A percentile compares a stretch with the other conserved stretches of the same genome.
These are phyloP conservation scores for Cladophialophora exuberans DNA, from an alignment of 2,329 filamentous ascomycete genomes.

Conservation along the genomic window DNA sequence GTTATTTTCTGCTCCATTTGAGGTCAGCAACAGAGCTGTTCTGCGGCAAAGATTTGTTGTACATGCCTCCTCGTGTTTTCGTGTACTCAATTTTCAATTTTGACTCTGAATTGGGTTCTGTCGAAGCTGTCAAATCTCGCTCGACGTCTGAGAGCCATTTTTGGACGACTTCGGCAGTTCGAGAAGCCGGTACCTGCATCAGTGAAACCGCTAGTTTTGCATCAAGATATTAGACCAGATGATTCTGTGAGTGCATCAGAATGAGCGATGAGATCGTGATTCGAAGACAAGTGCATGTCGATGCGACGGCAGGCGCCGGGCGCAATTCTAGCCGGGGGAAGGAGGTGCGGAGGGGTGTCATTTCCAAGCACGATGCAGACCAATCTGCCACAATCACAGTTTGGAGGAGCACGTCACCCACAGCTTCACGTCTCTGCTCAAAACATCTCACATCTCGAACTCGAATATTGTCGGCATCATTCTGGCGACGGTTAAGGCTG, in stretches of 20 bases:
- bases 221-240: background rate
- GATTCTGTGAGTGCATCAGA: too few relatives aligned
- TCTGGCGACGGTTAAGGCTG: conserved; percentile 17
- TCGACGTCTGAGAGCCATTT: conserved; percentile 3
- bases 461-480: too few relatives aligned
- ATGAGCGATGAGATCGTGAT: too few relatives aligned
- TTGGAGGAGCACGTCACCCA: background rate
- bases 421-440: background rate
- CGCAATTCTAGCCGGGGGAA: too few relatives aligned
- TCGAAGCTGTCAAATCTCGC: background rate
- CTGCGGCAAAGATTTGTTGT: background rate
- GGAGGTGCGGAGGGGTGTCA: too few relatives aligned
- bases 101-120: background rate
- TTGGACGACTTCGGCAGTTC: background rate
- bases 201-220: background rate
- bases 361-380: too few relatives aligned
- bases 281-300: too few relatives aligned
- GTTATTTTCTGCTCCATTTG: background rate
- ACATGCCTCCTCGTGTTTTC: background rate
- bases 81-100: background rate
- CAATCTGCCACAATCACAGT: too few relatives aligned
- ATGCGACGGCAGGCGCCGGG: too few relatives aligned
- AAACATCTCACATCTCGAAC: too few relatives aligned
- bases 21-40: background rate
- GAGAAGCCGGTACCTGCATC: background rate